Conservation (phyloP, 176 grass and related monocot genomes). For the Triticum turgidum region DNA sequence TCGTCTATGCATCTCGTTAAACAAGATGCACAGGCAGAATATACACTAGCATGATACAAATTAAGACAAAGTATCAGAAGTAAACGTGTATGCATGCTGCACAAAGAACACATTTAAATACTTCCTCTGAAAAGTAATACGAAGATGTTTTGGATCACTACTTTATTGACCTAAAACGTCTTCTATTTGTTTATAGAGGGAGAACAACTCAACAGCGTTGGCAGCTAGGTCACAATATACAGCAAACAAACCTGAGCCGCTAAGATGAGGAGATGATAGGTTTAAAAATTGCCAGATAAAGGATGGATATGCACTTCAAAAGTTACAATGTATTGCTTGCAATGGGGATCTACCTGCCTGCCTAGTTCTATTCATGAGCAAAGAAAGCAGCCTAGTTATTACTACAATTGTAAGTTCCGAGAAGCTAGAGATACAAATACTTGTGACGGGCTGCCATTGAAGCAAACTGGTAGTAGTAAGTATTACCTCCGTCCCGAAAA, state of each 20-base stretch:
- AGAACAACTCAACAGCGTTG: not conserved
- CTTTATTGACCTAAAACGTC: too few species aligned
- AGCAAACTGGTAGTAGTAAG: not conserved
- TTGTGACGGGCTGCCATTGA: not conserved
- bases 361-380: too few species aligned
- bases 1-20: not conserved
- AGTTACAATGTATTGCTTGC: not conserved
- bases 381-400: too few species aligned
- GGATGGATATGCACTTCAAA: not conserved
- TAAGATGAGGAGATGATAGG: not conserved
- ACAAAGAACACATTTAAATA: not conserved
- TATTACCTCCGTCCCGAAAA: too few species aligned
- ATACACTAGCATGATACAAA: not conserved
- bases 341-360: not conserved
- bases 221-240: not conserved
- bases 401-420: too few species aligned
- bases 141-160: too few species aligned
- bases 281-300: not conserved
- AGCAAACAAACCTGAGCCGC: not conserved
- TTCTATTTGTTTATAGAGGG: too few species aligned
- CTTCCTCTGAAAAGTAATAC: too few species aligned
- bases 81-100: not conserved
- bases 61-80: not conserved
- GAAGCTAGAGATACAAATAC: too few species aligned
- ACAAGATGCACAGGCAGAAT: not conserved